Base-by-base conservation (phyloP, 108 stramenopile genomes). In the Thalassiosira profunda region DNA sequence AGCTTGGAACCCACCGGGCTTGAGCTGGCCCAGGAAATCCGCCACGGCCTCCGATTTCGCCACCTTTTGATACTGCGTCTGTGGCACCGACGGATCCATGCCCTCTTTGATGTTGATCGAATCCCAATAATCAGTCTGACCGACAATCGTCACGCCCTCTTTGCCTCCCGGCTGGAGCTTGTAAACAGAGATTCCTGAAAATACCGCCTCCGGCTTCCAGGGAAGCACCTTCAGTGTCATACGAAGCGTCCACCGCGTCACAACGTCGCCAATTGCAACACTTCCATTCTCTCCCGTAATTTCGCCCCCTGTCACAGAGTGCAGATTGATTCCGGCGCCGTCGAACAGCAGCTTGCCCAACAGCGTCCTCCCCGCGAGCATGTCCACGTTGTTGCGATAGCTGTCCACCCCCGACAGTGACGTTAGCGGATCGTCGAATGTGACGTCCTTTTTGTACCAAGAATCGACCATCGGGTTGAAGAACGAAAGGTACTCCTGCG, bases 71-170 rank as follows among this genome's bases (percentile, higher is more conserved):
- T 93, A 93, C 37, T 73, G 53, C 28, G 72, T 72, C 10, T 45
- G 44, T 5, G 67, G 67, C 4, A 25, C 6, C 15, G 51, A 44
- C 4, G 70, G 49, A 18, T 60, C 76, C 21, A 67, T 51, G 5
- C 60, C 42, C 0, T 63, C 46, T 51, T 48, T 33, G 24, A 97
- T 78, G 57, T 98, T 96, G 79, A 98, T 94, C 10, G 86, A 88
- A 68, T 98, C 97, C 97, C 97, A 98, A 68, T 89, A 98, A 80
- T 98, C 97, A 21, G 61, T 84, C 79, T 98, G 97, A 20, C 80
- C 79, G 18, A 60, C 42, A 29, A 96, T 83, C 14, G 65, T 44
- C 12, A 92, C 81, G 30, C 90, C 90, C 51, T 81, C 67, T 8
- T 58, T 34, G 7, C 78, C 85, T 43, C 79, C 83, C 11, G 69